Conservation (phyloP, 2,329 filamentous ascomycete species). For the Thielaviopsis musarum region DNA sequence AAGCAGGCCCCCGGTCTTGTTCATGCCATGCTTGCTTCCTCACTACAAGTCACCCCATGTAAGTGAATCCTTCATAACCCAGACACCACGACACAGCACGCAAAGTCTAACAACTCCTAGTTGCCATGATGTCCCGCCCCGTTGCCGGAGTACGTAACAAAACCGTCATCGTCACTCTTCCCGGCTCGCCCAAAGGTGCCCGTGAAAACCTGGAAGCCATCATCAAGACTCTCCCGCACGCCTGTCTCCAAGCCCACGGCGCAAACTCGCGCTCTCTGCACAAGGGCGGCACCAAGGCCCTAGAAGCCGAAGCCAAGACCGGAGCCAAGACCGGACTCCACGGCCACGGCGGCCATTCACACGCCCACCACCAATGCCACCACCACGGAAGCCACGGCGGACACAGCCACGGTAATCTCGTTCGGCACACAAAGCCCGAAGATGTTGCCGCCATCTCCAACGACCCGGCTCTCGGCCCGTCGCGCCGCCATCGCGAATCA, state of each 20-base stretch:
- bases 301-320: slow-evolving; percentile 39
- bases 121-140: slow-evolving; percentile 92
- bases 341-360: slow-evolving; percentile 32
- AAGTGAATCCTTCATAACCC: slow-evolving; percentile 21
- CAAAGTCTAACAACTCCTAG: slow-evolving; percentile 27
- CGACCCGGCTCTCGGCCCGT: slow-evolving; percentile 42
- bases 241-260: slow-evolving; percentile 78
- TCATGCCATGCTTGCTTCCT: slow-evolving; percentile 85
- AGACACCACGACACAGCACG: background rate
- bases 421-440: slow-evolving; percentile 52
- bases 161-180: slow-evolving; percentile 72
- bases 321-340: slow-evolving; percentile 44
- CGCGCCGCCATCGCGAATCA: slow-evolving; percentile 62
- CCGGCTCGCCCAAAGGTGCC: slow-evolving; percentile 88
- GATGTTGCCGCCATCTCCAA: slow-evolving; percentile 41
- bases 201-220: slow-evolving; percentile 83
- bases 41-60: slow-evolving; percentile 79
- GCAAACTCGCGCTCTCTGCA: slow-evolving; percentile 68
- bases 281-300: slow-evolving; percentile 60
- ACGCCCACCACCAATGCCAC: slow-evolving; percentile 36
- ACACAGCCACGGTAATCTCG: slow-evolving; percentile 47
- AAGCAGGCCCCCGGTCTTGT: slow-evolving; percentile 78
- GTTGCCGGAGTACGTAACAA: slow-evolving; percentile 74
- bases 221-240: slow-evolving; percentile 81
- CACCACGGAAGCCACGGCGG: slow-evolving; percentile 30